A percentile compares a stretch with the other conserved stretches of the same genome.
Evolutionary conservation across 345 rosid genomes (phyloP).

Genomic region (Linum tenue): DNA sequence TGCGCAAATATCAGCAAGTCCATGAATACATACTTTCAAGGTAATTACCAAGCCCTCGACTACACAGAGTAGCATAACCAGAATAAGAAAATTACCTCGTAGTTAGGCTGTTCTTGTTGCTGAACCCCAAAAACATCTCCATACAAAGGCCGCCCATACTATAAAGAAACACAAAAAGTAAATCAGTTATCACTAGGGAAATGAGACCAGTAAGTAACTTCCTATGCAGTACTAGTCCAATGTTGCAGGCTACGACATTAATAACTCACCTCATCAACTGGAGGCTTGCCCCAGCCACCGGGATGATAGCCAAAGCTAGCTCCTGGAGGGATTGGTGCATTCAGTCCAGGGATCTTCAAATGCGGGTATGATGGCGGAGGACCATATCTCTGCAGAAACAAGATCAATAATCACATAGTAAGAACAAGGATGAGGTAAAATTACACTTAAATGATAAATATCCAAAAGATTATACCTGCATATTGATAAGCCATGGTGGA

Average conservation of each 20-base stretch:
- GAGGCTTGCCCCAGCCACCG: conserved; percentile 99
- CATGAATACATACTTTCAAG: not conserved
- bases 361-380: conserved; percentile 98
- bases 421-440: not conserved
- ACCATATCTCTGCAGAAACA: conserved; percentile 74
- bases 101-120: conserved; percentile 87
- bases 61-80: not conserved
- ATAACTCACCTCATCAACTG: conserved; percentile 81
- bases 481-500: conserved; percentile 97
- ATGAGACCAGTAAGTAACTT: too few species aligned
- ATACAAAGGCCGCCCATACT: conserved; percentile 91
- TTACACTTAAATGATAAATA: not conserved
- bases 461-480: conserved; percentile 59
- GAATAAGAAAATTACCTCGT: conserved; percentile 46
- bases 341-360: conserved; percentile 89
- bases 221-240: not conserved
- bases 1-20: not conserved
- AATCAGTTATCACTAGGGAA: not conserved
- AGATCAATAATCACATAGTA: not conserved
- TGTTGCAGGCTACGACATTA: not conserved
- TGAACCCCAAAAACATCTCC: conserved; percentile 99
- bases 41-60: not conserved
- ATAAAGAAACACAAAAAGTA: not conserved
- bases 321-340: conserved; percentile 95
- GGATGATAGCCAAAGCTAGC: conserved; percentile 96